Percentiles rank a stretch among this genome's conserved stretches.
These are phyloP conservation scores for Flaveria ramosissima DNA, from an alignment of 129 eudicot species.

Conservation along the genomic window DNA sequence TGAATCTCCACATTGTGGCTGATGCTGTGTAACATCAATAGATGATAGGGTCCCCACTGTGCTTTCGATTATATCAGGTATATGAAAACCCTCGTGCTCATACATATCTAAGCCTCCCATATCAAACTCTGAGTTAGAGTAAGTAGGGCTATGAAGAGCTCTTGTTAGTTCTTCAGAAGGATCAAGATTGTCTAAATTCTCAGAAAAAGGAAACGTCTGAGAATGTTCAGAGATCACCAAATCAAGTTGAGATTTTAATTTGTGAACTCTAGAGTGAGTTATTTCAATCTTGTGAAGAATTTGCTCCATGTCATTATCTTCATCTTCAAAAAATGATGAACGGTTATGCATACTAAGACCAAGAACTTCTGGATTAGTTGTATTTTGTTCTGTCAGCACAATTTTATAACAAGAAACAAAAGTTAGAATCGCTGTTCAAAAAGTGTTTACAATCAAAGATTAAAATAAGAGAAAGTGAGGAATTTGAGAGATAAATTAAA, in stretches of 20 bases:
- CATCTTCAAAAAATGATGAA: conserved; percentile 49
- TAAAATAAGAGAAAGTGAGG: neutral
- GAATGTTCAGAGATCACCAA: conserved; percentile 52
- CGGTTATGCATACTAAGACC: conserved; percentile 44
- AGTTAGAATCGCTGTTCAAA: conserved; percentile 22
- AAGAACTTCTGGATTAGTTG: conserved; percentile 45
- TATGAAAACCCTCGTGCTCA: conserved; percentile 56
- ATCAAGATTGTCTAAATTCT: conserved; percentile 59
- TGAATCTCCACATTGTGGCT: conserved; percentile 65
- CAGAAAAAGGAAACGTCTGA: conserved; percentile 64
- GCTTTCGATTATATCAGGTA: conserved; percentile 96
- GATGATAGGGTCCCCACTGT: conserved; percentile 70
- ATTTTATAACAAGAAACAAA: conserved; percentile 24
- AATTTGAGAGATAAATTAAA: neutral
- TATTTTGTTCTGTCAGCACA: conserved; percentile 44
- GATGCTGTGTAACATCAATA: conserved; percentile 70
- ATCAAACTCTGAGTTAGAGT: conserved; percentile 70
- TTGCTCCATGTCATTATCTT: conserved; percentile 52
- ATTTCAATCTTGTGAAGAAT: conserved; percentile 69
- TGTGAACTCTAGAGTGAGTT: conserved; percentile 66
- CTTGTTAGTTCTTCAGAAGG: conserved; percentile 61
- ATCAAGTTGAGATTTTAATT: conserved; percentile 63
- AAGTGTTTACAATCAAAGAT: neutral
- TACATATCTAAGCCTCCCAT: conserved; percentile 63
- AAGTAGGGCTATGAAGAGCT: conserved; percentile 70